These are phyloP conservation scores for Hirschioporus abietinus DNA, from an alignment of 768 basidiomycete species.

Conservation along the genomic window DNA sequence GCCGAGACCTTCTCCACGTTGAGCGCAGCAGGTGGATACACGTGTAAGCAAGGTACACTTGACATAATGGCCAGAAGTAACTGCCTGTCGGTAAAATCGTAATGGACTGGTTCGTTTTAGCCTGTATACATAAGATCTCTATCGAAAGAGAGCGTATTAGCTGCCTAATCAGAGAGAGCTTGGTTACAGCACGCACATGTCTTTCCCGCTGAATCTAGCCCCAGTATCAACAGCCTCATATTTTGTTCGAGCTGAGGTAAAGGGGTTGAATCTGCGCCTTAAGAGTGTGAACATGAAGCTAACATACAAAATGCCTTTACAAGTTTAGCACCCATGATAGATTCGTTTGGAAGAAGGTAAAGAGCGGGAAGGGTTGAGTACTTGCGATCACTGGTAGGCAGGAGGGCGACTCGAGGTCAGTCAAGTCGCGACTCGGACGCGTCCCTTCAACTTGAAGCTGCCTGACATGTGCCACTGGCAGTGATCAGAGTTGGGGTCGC, in stretches of 20 bases:
- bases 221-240: conserved; percentile 96
- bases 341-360: conserved; percentile 8
- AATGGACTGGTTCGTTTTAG: conserved; percentile 98
- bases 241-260: conserved; percentile 84
- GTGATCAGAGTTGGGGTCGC: too few species aligned
- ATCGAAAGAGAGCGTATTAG: conserved; percentile 15
- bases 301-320: conserved; percentile 71
- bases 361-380: conserved; percentile 12
- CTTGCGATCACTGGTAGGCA: neutral
- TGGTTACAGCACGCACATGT: conserved; percentile 64
- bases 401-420: neutral
- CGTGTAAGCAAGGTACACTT: neutral
- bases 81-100: conserved; percentile 95
- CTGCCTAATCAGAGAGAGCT: conserved; percentile 10
- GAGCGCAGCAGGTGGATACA: conserved; percentile 69
- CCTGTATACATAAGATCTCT: conserved; percentile 99
- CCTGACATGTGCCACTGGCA: too few species aligned
- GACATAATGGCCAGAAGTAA: conserved; percentile 16
- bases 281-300: conserved; percentile 18
- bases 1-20: conserved; percentile 99
- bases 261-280: conserved; percentile 8
- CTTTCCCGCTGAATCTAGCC: conserved; percentile 96
- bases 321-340: conserved; percentile 78
- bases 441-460: too few species aligned
- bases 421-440: too few species aligned